Evolutionary conservation across 1,284 basidiomycete genomes (phyloP).

Genomic region (Schizophyllum amplum): DNA sequence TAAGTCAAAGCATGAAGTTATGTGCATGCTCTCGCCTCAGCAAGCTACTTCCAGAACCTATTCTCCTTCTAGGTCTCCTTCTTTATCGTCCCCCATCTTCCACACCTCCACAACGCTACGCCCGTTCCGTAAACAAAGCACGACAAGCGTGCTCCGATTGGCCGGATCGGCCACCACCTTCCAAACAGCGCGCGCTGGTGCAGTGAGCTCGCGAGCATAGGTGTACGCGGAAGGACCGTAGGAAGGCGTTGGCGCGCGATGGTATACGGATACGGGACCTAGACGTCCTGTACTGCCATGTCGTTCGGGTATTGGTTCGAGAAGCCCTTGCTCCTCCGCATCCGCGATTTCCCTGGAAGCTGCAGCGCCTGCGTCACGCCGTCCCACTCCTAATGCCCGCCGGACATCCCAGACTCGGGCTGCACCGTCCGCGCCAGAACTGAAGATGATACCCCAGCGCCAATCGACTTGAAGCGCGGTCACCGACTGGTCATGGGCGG

Average conservation of each 20-base stretch:
- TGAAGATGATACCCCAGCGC: constrained; percentile 54
- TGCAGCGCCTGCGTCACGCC: too few relatives aligned
- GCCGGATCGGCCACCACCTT: not conserved
- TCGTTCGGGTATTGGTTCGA: too few relatives aligned
- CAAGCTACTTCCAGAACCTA: too few relatives aligned
- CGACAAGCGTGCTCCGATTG: not conserved
- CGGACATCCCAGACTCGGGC: constrained; percentile 80
- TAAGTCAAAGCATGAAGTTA: too few relatives aligned
- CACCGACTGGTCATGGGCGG: constrained; percentile 87
- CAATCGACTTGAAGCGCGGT: constrained; percentile 87
- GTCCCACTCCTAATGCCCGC: not conserved
- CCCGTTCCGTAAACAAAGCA: not conserved
- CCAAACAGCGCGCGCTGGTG: not conserved
- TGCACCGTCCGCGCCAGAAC: constrained; percentile 86
- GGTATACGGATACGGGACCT: too few relatives aligned
- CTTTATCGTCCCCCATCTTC: not conserved
- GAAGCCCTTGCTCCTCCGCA: not conserved
- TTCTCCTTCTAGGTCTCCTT: too few relatives aligned
- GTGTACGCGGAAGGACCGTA: too few relatives aligned
- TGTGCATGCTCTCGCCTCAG: too few relatives aligned
- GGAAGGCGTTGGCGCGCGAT: too few relatives aligned
- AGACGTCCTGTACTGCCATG: too few relatives aligned
- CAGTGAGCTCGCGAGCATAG: not conserved
- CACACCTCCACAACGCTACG: not conserved
- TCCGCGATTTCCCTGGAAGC: not conserved